Conservation (phyloP, 139 green algal genomes). For the Asterochloris sp. region DNA sequence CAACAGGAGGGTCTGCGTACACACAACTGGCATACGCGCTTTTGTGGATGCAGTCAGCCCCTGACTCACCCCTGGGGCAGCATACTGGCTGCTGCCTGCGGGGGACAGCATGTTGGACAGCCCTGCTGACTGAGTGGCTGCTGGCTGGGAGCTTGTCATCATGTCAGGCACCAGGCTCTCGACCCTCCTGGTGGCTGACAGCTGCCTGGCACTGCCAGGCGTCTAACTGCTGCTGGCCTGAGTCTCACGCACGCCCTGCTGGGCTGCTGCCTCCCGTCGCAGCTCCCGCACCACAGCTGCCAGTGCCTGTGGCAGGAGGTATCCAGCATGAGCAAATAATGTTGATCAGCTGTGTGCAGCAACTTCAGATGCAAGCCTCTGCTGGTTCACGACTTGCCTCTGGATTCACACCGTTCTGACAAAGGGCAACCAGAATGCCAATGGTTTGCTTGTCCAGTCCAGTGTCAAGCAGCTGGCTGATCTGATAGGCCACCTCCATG, state of each 20-base stretch:
- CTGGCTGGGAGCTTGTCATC: too few species aligned
- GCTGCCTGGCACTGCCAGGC: background rate
- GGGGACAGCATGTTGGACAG: too few species aligned
- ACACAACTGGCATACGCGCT: too few species aligned
- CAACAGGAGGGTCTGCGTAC: too few species aligned
- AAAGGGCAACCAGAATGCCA: constrained; percentile 62
- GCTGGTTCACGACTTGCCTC: constrained; percentile 32
- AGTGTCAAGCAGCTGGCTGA: constrained; percentile 57
- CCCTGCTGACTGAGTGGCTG: too few species aligned
- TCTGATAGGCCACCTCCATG: constrained; percentile 42
- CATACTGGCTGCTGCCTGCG: too few species aligned
- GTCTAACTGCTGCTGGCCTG: background rate
- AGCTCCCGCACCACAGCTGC: constrained; percentile 67
- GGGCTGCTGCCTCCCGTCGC: constrained; percentile 46
- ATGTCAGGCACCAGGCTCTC: too few species aligned
- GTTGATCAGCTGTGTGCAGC: too few species aligned
- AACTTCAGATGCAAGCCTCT: background rate
- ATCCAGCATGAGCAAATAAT: too few species aligned
- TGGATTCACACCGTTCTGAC: constrained; percentile 76
- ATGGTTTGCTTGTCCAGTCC: constrained; percentile 67
- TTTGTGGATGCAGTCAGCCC: too few species aligned
- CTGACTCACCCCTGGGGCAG: too few species aligned
- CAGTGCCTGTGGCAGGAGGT: constrained; percentile 42
- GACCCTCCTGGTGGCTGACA: background rate
- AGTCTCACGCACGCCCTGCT: constrained; percentile 14